Conservation (phyloP, 2,329 filamentous ascomycete species). For the Pleoardoris graminearum region DNA sequence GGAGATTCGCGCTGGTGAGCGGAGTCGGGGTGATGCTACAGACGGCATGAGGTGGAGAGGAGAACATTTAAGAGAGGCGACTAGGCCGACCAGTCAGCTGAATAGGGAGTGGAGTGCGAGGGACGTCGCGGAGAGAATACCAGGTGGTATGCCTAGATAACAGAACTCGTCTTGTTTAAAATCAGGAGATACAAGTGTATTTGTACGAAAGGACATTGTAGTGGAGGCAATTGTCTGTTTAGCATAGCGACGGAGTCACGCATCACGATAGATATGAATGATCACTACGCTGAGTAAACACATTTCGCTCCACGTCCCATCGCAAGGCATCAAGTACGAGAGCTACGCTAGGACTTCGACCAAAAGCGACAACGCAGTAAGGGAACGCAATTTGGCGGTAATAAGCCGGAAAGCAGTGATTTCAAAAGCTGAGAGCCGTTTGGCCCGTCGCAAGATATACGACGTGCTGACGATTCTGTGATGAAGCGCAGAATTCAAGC, state of each 20-base stretch:
- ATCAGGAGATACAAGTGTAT: no score
- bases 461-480: no score
- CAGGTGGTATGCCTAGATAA: conserved; percentile 33
- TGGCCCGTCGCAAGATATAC: no score
- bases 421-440: no score
- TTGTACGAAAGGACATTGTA: background rate
- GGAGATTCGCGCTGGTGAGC: conserved; percentile 39
- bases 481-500: background rate
- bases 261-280: background rate
- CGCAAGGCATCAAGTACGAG: no score
- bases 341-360: no score
- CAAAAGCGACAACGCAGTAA: no score
- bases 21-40: conserved; percentile 16
- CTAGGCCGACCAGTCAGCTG: conserved; percentile 17
- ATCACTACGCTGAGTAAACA: background rate
- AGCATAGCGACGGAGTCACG: conserved; percentile 5
- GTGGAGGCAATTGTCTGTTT: background rate
- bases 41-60: conserved; percentile 37
- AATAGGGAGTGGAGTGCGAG: conserved; percentile 27
- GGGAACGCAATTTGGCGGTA: no score
- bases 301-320: background rate
- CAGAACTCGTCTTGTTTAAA: no score
- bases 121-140: conserved; percentile 29
- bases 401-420: no score
- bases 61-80: conserved; percentile 13